Conservation (phyloP, 179 eudicot species). For the Camellia oleifera region DNA sequence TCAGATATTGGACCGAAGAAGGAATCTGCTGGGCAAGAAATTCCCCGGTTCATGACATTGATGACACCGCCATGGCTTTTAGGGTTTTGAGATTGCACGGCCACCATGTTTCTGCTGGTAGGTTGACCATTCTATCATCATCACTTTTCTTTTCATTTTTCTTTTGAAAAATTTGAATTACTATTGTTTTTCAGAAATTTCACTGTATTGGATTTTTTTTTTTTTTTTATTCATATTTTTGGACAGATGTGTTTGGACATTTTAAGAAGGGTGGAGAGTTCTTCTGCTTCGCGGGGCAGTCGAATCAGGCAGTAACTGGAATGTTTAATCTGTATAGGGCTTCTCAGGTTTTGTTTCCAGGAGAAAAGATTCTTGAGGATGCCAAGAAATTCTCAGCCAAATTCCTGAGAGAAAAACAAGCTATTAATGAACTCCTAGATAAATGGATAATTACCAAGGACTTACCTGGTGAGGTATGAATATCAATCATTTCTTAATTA, state of each 20-base stretch:
- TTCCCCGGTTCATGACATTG: constrained; percentile 70
- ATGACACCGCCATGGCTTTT: constrained; percentile 95
- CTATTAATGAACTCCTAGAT: constrained; percentile 59
- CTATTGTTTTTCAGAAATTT: too few relatives aligned
- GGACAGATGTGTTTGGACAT: constrained; percentile 66
- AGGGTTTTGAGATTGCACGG: constrained; percentile 77
- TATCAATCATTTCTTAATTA: not conserved
- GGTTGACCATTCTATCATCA: not conserved
- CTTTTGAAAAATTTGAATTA: too few relatives aligned
- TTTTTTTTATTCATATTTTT: not conserved
- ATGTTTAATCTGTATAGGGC: constrained; percentile 74
- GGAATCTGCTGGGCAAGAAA: constrained; percentile 97
- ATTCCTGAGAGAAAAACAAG: constrained; percentile 55
- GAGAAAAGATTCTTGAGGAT: constrained; percentile 58
- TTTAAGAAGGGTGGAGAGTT: constrained; percentile 74
- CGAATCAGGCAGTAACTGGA: constrained; percentile 82
- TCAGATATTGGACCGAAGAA: constrained; percentile 69
- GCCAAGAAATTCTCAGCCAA: constrained; percentile 56
- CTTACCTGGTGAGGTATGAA: constrained; percentile 76
- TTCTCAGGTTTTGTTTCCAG: constrained; percentile 62
- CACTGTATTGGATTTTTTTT: not conserved
- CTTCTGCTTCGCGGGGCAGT: constrained; percentile 73
- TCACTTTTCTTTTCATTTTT: not conserved
- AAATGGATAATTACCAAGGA: constrained; percentile 90
- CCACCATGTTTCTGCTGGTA: constrained; percentile 71